Percentiles rank a stretch among this genome's conserved stretches.
Conservation (phyloP, 306 rosid genomes). For the Begonia loranthoides region DNA sequence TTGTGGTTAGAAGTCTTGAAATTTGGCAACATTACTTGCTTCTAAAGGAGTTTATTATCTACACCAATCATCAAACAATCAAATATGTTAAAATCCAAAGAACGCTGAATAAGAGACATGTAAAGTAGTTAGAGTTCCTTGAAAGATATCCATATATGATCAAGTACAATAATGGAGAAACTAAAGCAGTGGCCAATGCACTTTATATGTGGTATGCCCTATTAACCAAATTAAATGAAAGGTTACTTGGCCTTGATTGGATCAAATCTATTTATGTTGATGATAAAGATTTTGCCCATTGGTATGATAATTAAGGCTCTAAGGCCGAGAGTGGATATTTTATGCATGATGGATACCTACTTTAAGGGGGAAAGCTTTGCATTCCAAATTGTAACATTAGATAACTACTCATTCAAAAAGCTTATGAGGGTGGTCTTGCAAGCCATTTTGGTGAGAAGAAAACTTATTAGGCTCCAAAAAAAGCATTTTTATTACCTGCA, state of each 20-base stretch:
- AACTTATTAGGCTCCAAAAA: background rate
- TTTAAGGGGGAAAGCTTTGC: too few relatives aligned
- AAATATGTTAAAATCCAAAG: background rate
- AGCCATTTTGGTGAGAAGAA: background rate
- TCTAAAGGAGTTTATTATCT: background rate
- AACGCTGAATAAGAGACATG: background rate
- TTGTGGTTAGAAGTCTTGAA: background rate
- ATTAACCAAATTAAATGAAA: background rate
- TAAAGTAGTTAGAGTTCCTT: background rate
- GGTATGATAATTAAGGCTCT: background rate
- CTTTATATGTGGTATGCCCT: background rate
- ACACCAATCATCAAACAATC: background rate
- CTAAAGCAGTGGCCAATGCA: background rate
- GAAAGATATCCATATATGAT: background rate
- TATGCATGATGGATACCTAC: too few relatives aligned
- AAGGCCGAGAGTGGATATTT: too few relatives aligned
- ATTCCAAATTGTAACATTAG: too few relatives aligned
- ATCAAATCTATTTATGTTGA: background rate
- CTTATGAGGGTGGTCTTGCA: too few relatives aligned
- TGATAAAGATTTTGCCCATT: background rate
- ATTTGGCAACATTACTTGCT: background rate
- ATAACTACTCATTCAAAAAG: too few relatives aligned
- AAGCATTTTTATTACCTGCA: background rate
- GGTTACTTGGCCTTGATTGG: background rate
- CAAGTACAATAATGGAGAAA: background rate